A percentile compares a stretch with the other conserved stretches of the same genome.
phyloP scores from a whole-genome alignment of 805 yeast genomes.

The Starmerella khaoyaiensis region DNA sequence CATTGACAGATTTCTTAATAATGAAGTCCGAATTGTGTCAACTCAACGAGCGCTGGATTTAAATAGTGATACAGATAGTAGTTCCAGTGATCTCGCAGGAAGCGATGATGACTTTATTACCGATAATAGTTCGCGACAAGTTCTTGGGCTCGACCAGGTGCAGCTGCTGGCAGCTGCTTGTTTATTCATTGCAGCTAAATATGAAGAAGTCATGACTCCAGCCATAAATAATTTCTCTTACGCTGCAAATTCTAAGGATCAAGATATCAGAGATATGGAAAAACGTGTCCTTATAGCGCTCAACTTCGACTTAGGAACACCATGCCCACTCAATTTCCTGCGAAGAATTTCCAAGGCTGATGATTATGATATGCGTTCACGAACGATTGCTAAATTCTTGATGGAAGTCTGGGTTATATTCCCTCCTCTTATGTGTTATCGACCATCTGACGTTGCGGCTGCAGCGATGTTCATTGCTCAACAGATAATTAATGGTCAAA shows the following conservation, averaged over 20 bases:
- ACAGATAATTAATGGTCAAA: constrained; percentile 51
- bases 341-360: constrained; percentile 85
- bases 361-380: constrained; percentile 68
- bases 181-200: constrained; percentile 79
- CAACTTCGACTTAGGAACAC: constrained; percentile 64
- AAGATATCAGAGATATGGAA: constrained; percentile 74
- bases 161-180: constrained; percentile 81
- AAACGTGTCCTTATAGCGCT: constrained; percentile 59
- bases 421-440: constrained; percentile 54
- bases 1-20: constrained; percentile 76
- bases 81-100: too few relatives aligned
- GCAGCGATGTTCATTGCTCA: constrained; percentile 78
- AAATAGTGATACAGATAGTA: too few relatives aligned
- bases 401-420: constrained; percentile 68
- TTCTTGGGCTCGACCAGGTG: constrained; percentile 59
- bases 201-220: constrained; percentile 84
- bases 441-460: constrained; percentile 74
- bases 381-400: constrained; percentile 75
- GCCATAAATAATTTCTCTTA: constrained; percentile 74
- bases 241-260: constrained; percentile 56
- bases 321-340: constrained; percentile 81
- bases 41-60: too few relatives aligned
- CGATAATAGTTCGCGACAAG: constrained; percentile 4
- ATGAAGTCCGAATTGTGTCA: too few relatives aligned
- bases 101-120: too few relatives aligned